phyloP scores from a whole-genome alignment of 306 rosid species.

The Echinosophora koreensis region DNA sequence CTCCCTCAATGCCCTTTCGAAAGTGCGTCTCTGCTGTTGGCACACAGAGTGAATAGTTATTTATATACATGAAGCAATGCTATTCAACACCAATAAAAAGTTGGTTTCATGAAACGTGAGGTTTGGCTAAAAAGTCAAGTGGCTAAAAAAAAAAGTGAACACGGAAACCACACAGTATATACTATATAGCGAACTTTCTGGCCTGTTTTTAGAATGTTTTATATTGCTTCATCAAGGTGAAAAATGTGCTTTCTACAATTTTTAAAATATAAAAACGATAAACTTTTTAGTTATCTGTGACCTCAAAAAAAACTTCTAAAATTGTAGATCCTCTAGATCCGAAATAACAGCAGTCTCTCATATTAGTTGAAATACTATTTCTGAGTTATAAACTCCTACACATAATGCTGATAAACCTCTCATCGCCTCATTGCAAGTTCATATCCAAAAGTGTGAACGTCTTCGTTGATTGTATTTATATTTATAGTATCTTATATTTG shows the following conservation, averaged over 20 bases:
- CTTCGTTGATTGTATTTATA: no score
- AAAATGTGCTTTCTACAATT: no score
- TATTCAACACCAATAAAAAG: neutral
- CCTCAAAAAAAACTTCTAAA: no score
- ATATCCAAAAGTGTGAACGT: no score
- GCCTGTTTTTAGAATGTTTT: neutral
- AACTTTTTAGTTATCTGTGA: no score
- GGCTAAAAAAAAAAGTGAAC: slow-evolving; percentile 8
- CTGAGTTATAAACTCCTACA: no score
- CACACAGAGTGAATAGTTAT: neutral
- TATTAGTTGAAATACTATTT: neutral
- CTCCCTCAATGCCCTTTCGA: slow-evolving; percentile 39
- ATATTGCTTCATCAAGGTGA: no score
- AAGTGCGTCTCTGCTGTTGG: neutral
- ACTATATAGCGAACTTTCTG: neutral
- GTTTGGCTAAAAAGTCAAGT: slow-evolving; percentile 31
- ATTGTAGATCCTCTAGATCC: neutral
- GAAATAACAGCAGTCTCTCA: neutral
- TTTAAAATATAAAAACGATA: no score
- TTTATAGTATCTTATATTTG: no score
- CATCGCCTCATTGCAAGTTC: no score
- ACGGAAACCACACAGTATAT: slow-evolving; percentile 3
- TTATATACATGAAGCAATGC: neutral
- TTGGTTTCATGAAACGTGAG: slow-evolving; percentile 35
- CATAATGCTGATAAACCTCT: neutral